Conservation (phyloP, 148 eudicot species). For the Chenopodium quinoa region DNA sequence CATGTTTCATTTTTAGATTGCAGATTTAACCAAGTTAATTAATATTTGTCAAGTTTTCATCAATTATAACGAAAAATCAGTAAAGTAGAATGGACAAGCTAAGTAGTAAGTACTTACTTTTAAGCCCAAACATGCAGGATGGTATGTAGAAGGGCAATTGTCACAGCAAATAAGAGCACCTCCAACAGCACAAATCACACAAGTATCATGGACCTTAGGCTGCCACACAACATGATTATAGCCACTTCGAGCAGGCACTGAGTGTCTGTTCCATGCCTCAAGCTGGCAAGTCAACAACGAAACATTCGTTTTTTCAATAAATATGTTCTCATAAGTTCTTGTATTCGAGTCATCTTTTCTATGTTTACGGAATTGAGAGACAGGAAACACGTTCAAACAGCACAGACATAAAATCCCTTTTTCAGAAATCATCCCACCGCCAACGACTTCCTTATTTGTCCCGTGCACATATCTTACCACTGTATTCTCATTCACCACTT, state of each 20-base stretch:
- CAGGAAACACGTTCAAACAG: constrained; percentile 24
- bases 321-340: constrained; percentile 31
- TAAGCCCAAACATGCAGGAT: constrained; percentile 41
- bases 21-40: background rate
- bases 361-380: constrained; percentile 31
- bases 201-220: constrained; percentile 32
- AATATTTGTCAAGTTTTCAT: background rate
- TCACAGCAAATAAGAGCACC: constrained; percentile 62
- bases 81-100: background rate
- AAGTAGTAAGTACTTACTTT: constrained; percentile 36
- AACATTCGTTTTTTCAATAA: background rate
- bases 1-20: too few relatives aligned
- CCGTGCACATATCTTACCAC: constrained; percentile 1
- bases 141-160: constrained; percentile 52
- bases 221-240: constrained; percentile 16
- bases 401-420: constrained; percentile 45
- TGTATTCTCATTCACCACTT: constrained; percentile 18
- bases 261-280: constrained; percentile 41
- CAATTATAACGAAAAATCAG: background rate
- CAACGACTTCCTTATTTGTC: background rate
- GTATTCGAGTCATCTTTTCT: background rate
- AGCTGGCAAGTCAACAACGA: constrained; percentile 32
- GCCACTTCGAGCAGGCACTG: constrained; percentile 8
- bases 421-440: constrained; percentile 25
- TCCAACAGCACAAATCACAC: constrained; percentile 70